Conservation (phyloP, 805 yeast species). For the Ogataea trehalophila region DNA sequence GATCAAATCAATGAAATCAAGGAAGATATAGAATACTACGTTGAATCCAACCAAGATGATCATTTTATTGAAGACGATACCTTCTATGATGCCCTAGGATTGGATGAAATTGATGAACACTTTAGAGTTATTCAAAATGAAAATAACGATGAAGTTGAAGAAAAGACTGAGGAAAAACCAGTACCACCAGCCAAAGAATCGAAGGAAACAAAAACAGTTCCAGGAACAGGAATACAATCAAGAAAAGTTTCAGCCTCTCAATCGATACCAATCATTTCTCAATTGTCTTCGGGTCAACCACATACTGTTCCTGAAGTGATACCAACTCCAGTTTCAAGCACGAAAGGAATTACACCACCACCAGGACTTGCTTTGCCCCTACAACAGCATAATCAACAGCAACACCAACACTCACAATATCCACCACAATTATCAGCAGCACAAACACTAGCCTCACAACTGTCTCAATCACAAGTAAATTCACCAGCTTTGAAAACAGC, state of each 20-base stretch:
- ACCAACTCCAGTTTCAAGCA: neutral
- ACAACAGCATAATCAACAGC: neutral
- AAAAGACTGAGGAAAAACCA: neutral
- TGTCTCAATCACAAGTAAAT: slow-evolving; percentile 9
- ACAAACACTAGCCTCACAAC: slow-evolving; percentile 12
- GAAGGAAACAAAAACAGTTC: slow-evolving; percentile 3
- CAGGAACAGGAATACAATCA: slow-evolving; percentile 14
- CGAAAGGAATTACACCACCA: neutral
- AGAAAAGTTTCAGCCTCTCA: slow-evolving; percentile 13
- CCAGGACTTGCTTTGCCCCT: neutral
- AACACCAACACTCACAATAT: neutral
- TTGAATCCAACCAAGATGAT: slow-evolving; percentile 88
- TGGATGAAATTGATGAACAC: slow-evolving; percentile 43
- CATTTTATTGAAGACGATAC: slow-evolving; percentile 94
- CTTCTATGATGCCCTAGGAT: slow-evolving; percentile 79
- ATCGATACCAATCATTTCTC: slow-evolving; percentile 5
- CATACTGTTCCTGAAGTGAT: neutral
- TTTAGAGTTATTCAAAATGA: slow-evolving; percentile 21
- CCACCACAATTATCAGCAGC: neutral
- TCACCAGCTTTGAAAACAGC: slow-evolving; percentile 16
- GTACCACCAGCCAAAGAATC: too few relatives aligned
- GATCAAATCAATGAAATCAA: slow-evolving; percentile 70
- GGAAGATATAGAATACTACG: slow-evolving; percentile 90
- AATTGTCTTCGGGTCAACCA: slow-evolving; percentile 4
- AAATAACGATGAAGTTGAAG: slow-evolving; percentile 13